Evolutionary conservation across 495 filamentous ascomycete species (phyloP).

Genomic region (Lasiosphaeriaceae sp.): DNA sequence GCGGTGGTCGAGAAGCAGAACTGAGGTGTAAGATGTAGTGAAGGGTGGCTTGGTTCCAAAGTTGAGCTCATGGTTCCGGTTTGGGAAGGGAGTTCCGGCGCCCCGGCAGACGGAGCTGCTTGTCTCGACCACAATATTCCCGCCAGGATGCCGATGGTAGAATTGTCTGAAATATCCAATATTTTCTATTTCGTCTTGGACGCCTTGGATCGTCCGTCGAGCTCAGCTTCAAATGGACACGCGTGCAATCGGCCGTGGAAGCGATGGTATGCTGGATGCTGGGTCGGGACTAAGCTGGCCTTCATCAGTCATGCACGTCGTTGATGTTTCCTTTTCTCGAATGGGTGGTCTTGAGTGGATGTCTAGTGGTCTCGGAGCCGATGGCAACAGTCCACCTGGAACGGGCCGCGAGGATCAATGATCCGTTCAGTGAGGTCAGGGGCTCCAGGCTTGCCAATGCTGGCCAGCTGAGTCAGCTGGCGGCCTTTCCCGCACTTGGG

Average conservation of each 20-base stretch:
- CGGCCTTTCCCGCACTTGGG: background rate
- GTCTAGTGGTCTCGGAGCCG: too few species aligned
- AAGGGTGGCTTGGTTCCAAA: conserved; percentile 27
- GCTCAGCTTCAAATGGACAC: too few species aligned
- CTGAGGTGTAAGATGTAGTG: conserved; percentile 71
- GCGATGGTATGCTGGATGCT: too few species aligned
- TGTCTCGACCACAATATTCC: conserved; percentile 45
- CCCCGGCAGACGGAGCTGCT: conserved; percentile 33
- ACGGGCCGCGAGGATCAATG: too few species aligned
- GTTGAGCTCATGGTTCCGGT: conserved; percentile 33
- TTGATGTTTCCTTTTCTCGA: too few species aligned
- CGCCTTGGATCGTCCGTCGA: background rate
- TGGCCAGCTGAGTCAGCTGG: background rate
- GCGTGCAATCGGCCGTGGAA: too few species aligned
- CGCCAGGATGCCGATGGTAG: conserved; percentile 37
- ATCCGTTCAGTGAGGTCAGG: too few species aligned
- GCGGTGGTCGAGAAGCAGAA: conserved; percentile 89
- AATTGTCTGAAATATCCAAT: background rate
- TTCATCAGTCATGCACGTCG: too few species aligned
- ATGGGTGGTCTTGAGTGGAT: too few species aligned
- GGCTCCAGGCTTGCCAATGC: background rate
- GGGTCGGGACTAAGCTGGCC: too few species aligned
- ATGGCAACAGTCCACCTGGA: too few species aligned
- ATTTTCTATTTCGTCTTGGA: background rate
- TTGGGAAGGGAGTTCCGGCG: conserved; percentile 15